Conservation (phyloP, 1,284 basidiomycete species). For the Spongispora temasekensis region DNA sequence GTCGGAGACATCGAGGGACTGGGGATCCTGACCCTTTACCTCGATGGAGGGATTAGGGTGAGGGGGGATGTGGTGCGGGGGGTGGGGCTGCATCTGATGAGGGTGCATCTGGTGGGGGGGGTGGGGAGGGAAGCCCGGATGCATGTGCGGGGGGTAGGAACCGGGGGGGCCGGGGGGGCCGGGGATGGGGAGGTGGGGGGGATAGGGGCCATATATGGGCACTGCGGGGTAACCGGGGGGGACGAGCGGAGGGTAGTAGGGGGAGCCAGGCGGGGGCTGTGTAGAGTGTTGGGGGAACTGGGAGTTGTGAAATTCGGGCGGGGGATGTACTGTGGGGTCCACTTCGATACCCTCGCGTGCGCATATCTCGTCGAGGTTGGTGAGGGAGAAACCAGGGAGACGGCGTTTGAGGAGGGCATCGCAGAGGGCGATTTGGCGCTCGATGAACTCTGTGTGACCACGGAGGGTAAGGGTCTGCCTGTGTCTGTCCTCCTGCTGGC, state of each 20-base stretch:
- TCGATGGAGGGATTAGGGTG: conserved; percentile 38
- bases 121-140: conserved; percentile 54
- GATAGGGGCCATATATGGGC: conserved; percentile 47
- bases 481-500: conserved; percentile 83
- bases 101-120: conserved; percentile 32
- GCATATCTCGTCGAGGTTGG: conserved; percentile 63
- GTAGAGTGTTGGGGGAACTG: conserved; percentile 32
- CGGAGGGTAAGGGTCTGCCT: conserved; percentile 79
- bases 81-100: conserved; percentile 36
- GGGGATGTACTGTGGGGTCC: conserved; percentile 28
- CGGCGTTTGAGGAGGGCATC: conserved; percentile 73
- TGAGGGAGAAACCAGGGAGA: conserved; percentile 63
- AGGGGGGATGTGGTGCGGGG: conserved; percentile 32
- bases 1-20: conserved; percentile 73
- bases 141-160: conserved; percentile 54
- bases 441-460: conserved; percentile 77
- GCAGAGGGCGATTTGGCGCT: conserved; percentile 73
- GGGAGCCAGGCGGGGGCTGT: conserved; percentile 37
- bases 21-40: conserved; percentile 72
- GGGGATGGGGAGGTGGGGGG: conserved; percentile 48
- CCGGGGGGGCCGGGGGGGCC: conserved; percentile 51
- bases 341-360: conserved; percentile 68
- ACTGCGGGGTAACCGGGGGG: conserved; percentile 46
- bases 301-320: conserved; percentile 31
- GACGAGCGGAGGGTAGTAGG: conserved; percentile 44